These are phyloP conservation scores for Pontederia paniculata DNA, from an alignment of 176 grass and related monocot species.

Conservation along the genomic window DNA sequence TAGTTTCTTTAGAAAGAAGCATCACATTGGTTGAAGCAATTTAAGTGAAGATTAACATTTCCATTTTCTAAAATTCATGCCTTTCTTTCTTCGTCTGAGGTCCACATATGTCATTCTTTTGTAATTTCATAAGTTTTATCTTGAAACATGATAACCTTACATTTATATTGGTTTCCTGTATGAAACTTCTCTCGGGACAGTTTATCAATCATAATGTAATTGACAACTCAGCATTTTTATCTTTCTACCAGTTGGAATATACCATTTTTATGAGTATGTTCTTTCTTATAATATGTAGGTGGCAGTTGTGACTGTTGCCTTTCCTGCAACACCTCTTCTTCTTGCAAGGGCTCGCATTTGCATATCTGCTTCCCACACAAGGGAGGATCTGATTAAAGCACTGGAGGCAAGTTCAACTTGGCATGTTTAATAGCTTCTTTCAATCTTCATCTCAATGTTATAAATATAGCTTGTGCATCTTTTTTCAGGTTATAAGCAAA, in stretches of 20 bases:
- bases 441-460: neutral
- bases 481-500: slow-evolving; percentile 55
- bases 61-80: neutral
- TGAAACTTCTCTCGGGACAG: too few relatives aligned
- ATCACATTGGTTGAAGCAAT: neutral
- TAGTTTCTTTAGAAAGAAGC: too few relatives aligned
- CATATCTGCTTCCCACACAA: slow-evolving; percentile 76
- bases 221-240: too few relatives aligned
- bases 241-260: neutral
- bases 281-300: slow-evolving; percentile 23
- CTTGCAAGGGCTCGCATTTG: slow-evolving; percentile 67
- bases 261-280: neutral
- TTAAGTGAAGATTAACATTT: neutral
- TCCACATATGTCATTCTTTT: too few relatives aligned
- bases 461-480: neutral
- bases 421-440: neutral
- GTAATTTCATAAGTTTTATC: too few relatives aligned
- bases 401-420: slow-evolving; percentile 41
- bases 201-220: too few relatives aligned
- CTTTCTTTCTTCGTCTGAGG: neutral
- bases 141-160: too few relatives aligned
- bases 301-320: slow-evolving; percentile 68
- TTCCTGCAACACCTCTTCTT: slow-evolving; percentile 70
- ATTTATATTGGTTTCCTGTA: too few relatives aligned
- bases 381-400: slow-evolving; percentile 58